Evolutionary conservation across 176 grass and related monocot genomes (phyloP).

Genomic region (Carex pumila): DNA sequence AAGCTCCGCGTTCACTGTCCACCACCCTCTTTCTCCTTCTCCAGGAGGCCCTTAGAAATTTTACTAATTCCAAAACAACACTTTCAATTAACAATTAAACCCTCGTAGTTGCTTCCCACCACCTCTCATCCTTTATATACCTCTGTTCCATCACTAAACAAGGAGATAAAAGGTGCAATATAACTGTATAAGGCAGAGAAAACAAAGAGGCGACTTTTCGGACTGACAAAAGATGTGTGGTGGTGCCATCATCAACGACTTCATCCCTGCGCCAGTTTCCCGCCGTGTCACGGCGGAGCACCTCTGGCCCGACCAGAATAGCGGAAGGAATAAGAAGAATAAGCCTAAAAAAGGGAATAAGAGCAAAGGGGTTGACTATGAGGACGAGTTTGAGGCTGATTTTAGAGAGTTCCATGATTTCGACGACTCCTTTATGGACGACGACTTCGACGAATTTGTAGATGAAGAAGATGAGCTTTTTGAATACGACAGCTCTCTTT

Average conservation of each 20-base stretch:
- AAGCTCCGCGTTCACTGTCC: too few relatives aligned
- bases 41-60: not conserved
- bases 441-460: slow-evolving; percentile 16
- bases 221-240: slow-evolving; percentile 23
- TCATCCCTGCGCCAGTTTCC: slow-evolving; percentile 15
- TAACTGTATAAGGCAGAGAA: not conserved
- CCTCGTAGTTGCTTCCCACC: slow-evolving; percentile 6
- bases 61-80: not conserved
- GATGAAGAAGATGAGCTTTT: slow-evolving; percentile 23
- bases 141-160: not conserved
- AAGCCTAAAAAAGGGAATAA: slow-evolving; percentile 4
- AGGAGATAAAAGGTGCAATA: not conserved
- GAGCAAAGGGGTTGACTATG: slow-evolving; percentile 3
- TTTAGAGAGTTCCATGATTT: slow-evolving; percentile 39
- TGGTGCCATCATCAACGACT: slow-evolving; percentile 27
- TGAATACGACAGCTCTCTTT: slow-evolving; percentile 9
- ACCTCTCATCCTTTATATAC: slow-evolving; percentile 11
- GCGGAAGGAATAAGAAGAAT: slow-evolving; percentile 14
- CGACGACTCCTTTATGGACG: slow-evolving; percentile 1
- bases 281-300: slow-evolving; percentile 14
- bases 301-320: slow-evolving; percentile 21
- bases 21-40: not conserved
- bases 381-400: slow-evolving; percentile 39
- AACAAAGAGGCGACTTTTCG: not conserved
- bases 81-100: not conserved